Conservation (phyloP, 306 rosid genomes). For the Fagus crenata region DNA sequence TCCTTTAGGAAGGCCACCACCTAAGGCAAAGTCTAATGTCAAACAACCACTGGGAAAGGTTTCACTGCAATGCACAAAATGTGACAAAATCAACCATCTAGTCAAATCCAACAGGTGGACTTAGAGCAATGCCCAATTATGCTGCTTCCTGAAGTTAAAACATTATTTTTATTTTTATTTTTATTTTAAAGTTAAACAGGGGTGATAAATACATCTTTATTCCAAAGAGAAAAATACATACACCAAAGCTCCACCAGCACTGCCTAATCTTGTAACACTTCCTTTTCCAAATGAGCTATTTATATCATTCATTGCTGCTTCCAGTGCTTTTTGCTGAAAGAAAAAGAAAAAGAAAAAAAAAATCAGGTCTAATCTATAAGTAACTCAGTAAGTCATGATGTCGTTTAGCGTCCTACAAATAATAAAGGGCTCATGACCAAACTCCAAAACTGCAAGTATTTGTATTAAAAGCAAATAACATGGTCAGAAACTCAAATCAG, state of each 20-base stretch:
- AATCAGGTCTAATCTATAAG: conserved; percentile 29
- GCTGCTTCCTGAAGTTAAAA: conserved; percentile 5
- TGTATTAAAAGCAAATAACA: background rate
- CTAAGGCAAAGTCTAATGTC: conserved; percentile 90
- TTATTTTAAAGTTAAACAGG: background rate
- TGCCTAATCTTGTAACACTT: conserved; percentile 93
- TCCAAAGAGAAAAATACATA: conserved; percentile 43
- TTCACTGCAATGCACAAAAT: conserved; percentile 61
- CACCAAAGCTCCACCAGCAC: conserved; percentile 99
- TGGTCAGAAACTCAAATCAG: background rate
- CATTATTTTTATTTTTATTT: too few species aligned
- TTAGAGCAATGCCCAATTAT: background rate
- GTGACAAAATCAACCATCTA: conserved; percentile 16
- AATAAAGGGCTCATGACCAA: background rate
- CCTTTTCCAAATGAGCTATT: conserved; percentile 93
- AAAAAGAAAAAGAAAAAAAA: conserved; percentile 25
- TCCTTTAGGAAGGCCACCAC: conserved; percentile 97
- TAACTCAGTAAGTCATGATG: background rate
- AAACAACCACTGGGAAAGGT: conserved; percentile 99
- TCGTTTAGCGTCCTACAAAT: background rate
- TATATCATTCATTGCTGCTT: conserved; percentile 95
- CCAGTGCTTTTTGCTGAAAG: conserved; percentile 90
- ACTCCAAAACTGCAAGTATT: background rate
- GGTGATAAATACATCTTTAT: background rate
- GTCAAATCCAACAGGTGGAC: conserved; percentile 25